Evolutionary conservation across 768 basidiomycete species (phyloP).

Genomic region (Calocera cornea): DNA sequence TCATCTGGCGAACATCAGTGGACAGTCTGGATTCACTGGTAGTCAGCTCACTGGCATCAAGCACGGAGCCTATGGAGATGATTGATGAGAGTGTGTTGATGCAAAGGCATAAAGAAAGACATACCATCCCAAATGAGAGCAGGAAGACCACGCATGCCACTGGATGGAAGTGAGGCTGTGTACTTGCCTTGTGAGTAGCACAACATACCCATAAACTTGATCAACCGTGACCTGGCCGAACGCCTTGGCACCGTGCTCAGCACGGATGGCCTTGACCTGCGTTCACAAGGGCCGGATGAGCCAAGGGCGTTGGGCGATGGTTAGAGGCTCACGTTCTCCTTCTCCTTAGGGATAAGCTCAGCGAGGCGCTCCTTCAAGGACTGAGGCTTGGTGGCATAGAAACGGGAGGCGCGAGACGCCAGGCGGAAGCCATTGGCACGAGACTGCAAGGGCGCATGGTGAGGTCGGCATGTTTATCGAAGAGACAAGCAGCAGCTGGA

Average conservation of each 20-base stretch:
- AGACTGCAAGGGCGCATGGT: not conserved
- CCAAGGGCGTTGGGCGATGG: constrained; percentile 13
- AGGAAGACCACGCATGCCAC: constrained; percentile 78
- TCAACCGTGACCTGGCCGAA: constrained; percentile 87
- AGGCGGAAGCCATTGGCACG: not conserved
- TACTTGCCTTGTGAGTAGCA: not conserved
- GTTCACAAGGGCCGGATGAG: not conserved
- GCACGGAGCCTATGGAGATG: constrained; percentile 48
- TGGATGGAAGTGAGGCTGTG: constrained; percentile 20
- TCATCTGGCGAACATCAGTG: constrained; percentile 42
- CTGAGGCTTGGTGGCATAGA: constrained; percentile 36
- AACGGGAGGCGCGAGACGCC: not conserved
- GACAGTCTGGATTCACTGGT: not conserved
- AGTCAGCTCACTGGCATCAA: constrained; percentile 60
- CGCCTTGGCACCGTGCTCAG: constrained; percentile 78
- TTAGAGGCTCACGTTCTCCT: constrained; percentile 43
- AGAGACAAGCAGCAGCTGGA: not conserved
- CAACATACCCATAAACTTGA: constrained; percentile 69
- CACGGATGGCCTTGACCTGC: constrained; percentile 71
- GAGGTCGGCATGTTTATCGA: not conserved
- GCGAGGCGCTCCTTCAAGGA: constrained; percentile 86
- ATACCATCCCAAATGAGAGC: constrained; percentile 88
- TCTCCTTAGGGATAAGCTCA: constrained; percentile 82
- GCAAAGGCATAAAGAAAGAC: not conserved
- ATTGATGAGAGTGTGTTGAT: not conserved